These are phyloP conservation scores for Tylopilus subfusipes DNA, from an alignment of 768 basidiomycete species.

Conservation along the genomic window DNA sequence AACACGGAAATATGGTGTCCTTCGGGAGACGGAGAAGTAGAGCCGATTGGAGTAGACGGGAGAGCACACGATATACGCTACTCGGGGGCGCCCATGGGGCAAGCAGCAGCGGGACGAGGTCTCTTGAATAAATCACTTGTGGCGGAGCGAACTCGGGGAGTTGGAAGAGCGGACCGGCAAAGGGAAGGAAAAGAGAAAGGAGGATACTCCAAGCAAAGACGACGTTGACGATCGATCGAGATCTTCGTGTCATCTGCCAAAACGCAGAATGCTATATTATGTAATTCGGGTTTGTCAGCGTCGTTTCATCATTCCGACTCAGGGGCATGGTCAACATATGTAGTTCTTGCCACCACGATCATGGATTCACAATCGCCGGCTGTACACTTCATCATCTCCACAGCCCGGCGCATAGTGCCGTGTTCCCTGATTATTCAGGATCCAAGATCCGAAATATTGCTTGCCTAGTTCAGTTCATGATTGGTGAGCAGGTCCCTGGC, in stretches of 20 bases:
- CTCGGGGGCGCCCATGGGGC: slow-evolving; percentile 37
- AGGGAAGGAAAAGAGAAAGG: slow-evolving; percentile 10
- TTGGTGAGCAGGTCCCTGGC: slow-evolving; percentile 5
- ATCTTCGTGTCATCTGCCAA: slow-evolving; percentile 1
- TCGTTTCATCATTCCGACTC: too few relatives aligned
- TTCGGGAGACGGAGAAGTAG: slow-evolving; percentile 14
- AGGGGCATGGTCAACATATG: too few relatives aligned
- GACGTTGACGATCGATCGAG: slow-evolving; percentile 3
- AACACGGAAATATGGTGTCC: slow-evolving; percentile 7
- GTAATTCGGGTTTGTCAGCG: not conserved
- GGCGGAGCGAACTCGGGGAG: slow-evolving; percentile 36
- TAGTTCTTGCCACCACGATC: too few relatives aligned
- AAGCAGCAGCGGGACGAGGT: slow-evolving; percentile 32
- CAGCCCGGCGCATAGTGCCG: too few relatives aligned
- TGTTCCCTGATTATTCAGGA: not conserved
- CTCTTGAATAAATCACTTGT: slow-evolving; percentile 35
- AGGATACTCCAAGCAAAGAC: slow-evolving; percentile 11
- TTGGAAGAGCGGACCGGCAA: slow-evolving; percentile 6
- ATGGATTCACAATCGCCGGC: not conserved
- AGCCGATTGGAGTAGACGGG: slow-evolving; percentile 20
- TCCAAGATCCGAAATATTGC: not conserved
- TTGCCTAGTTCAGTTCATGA: not conserved
- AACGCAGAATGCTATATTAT: too few relatives aligned
- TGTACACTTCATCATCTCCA: not conserved
- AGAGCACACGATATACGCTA: slow-evolving; percentile 16